Conservation (phyloP, 768 basidiomycete species). For the Lentinula boryana region DNA sequence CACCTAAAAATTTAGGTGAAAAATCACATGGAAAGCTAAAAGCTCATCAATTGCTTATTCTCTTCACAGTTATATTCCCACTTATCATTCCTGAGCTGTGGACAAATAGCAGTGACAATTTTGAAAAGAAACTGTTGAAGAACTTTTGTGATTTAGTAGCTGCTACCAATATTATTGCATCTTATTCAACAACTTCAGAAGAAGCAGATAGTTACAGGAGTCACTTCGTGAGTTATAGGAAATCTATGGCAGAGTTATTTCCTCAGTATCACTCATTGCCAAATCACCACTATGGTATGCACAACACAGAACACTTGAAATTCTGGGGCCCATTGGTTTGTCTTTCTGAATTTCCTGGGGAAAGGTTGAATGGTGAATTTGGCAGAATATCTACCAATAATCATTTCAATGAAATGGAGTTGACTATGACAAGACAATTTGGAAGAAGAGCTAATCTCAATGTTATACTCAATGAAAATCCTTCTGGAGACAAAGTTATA, state of each 20-base stretch:
- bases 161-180: constrained; percentile 11
- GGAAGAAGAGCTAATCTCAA: constrained; percentile 5
- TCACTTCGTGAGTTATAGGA: constrained; percentile 7
- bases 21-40: constrained; percentile 16
- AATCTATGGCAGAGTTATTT: constrained; percentile 5
- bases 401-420: constrained; percentile 13
- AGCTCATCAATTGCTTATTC: constrained; percentile 12
- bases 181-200: constrained; percentile 10
- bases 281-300: constrained; percentile 15
- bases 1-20: constrained; percentile 13
- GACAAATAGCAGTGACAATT: constrained; percentile 1
- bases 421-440: constrained; percentile 10
- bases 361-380: constrained; percentile 11
- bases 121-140: constrained; percentile 2
- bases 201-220: constrained; percentile 11
- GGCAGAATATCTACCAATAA: constrained; percentile 11
- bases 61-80: constrained; percentile 10
- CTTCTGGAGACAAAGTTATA: background rate
- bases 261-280: constrained; percentile 6
- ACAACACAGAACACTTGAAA: constrained; percentile 8
- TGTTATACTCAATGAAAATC: constrained; percentile 6
- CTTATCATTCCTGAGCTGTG: constrained; percentile 11
- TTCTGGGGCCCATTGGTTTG: constrained; percentile 13
- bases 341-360: constrained; percentile 12
- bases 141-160: constrained; percentile 12